Evolutionary conservation across 306 rosid species (phyloP).

Genomic region (Boehmeria nivea): DNA sequence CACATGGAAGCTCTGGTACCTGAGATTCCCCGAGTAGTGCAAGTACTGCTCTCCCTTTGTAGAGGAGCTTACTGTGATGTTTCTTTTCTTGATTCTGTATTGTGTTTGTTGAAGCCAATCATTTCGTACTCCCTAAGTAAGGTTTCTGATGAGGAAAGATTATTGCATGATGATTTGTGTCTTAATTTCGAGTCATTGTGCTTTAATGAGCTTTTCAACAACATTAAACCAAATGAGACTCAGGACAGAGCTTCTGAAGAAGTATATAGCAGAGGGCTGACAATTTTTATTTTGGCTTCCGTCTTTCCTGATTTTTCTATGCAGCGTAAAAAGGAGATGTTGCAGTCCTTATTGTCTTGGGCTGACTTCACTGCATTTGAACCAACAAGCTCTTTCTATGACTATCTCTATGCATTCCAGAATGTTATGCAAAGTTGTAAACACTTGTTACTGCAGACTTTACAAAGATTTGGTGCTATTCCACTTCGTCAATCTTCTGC

Average conservation of each 20-base stretch:
- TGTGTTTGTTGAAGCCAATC: conserved; percentile 70
- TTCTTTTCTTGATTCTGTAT: conserved; percentile 69
- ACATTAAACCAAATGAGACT: conserved; percentile 42
- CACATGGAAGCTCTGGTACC: conserved; percentile 93
- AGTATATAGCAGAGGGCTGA: conserved; percentile 49
- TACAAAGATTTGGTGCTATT: conserved; percentile 49
- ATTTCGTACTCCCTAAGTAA: conserved; percentile 73
- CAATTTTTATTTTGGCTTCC: conserved; percentile 80
- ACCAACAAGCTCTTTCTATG: conserved; percentile 65
- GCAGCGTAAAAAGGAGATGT: conserved; percentile 57
- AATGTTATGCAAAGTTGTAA: conserved; percentile 67
- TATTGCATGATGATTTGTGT: conserved; percentile 54
- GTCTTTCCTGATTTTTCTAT: conserved; percentile 68
- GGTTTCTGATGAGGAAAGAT: conserved; percentile 59
- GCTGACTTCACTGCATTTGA: conserved; percentile 59
- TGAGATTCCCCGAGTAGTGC: conserved; percentile 79
- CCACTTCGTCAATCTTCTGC: conserved; percentile 43
- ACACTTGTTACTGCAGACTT: conserved; percentile 43
- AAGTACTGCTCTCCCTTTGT: conserved; percentile 76
- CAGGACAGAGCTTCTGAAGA: conserved; percentile 36
- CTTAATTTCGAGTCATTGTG: conserved; percentile 80
- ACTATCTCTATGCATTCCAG: conserved; percentile 80
- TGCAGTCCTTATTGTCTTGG: conserved; percentile 57
- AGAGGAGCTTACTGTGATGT: conserved; percentile 78
- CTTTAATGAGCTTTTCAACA: conserved; percentile 58